Evolutionary conservation across 805 yeast species (phyloP).

Genomic region (Candida sithepensis): DNA sequence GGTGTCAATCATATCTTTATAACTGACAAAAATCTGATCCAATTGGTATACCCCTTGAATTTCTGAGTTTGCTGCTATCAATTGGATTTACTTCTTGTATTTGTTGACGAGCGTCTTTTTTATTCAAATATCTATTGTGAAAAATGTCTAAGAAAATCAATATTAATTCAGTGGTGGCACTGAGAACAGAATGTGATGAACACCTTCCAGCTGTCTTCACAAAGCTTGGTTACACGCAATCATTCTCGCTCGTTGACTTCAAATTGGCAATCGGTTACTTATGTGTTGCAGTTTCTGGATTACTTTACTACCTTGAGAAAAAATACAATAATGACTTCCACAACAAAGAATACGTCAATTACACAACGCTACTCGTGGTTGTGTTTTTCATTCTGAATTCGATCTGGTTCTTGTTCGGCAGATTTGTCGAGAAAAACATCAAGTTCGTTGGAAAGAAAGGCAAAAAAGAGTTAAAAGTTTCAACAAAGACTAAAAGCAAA

Average conservation of each 20-base stretch:
- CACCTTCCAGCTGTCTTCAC: conserved; percentile 38
- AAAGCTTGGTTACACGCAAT: conserved; percentile 44
- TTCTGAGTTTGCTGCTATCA: no score
- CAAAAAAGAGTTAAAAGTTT: conserved; percentile 34
- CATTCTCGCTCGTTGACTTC: conserved; percentile 41
- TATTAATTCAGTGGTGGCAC: conserved; percentile 41
- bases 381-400: conserved; percentile 37
- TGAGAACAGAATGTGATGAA: conserved; percentile 50
- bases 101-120: no score
- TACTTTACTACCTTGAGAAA: conserved; percentile 46
- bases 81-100: no score
- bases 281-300: conserved; percentile 44
- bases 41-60: no score
- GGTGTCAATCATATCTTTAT: no score
- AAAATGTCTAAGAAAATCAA: conserved; percentile 28
- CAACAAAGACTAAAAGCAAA: conserved; percentile 34
- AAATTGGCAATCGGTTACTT: conserved; percentile 47
- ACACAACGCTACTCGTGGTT: conserved; percentile 35
- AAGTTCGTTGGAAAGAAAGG: conserved; percentile 44
- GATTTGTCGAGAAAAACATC: conserved; percentile 37
- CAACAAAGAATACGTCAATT: conserved; percentile 32
- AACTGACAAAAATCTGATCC: no score
- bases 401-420: conserved; percentile 33
- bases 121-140: neutral
- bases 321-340: conserved; percentile 39